A percentile compares a stretch with the other conserved stretches of the same genome.
Conservation (phyloP, 345 rosid genomes). For the Salix exigua region DNA sequence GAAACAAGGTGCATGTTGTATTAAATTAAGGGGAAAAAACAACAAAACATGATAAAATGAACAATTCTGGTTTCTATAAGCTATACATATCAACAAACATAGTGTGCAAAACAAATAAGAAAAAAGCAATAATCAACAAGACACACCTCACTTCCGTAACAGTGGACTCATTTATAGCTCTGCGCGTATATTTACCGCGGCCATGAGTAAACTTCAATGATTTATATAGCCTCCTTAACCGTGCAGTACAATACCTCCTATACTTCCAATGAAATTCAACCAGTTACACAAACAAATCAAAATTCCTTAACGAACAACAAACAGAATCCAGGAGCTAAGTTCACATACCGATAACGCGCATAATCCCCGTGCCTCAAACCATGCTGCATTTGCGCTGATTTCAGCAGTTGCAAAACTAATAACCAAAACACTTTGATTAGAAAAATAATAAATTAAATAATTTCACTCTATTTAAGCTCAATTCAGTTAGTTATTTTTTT, state of each 20-base stretch:
- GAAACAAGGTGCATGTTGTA: no score
- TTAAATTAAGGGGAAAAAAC: no score
- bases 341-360: constrained; percentile 70
- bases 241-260: constrained; percentile 96
- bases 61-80: no score
- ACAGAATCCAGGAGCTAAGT: neutral
- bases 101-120: neutral
- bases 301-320: neutral
- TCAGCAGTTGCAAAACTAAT: constrained; percentile 82
- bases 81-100: no score
- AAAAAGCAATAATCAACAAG: neutral
- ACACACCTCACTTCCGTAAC: constrained; percentile 90
- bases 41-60: no score
- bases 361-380: constrained; percentile 96
- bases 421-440: neutral
- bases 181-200: constrained; percentile 72
- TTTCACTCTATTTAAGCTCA: neutral
- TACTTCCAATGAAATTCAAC: constrained; percentile 21
- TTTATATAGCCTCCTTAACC: constrained; percentile 87
- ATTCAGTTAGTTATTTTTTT: neutral
- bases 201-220: constrained; percentile 97
- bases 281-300: constrained; percentile 1
- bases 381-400: constrained; percentile 94
- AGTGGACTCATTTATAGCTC: constrained; percentile 66
- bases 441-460: neutral